phyloP scores from a whole-genome alignment of 148 eudicot species.

The Vaccinium darrowii region DNA sequence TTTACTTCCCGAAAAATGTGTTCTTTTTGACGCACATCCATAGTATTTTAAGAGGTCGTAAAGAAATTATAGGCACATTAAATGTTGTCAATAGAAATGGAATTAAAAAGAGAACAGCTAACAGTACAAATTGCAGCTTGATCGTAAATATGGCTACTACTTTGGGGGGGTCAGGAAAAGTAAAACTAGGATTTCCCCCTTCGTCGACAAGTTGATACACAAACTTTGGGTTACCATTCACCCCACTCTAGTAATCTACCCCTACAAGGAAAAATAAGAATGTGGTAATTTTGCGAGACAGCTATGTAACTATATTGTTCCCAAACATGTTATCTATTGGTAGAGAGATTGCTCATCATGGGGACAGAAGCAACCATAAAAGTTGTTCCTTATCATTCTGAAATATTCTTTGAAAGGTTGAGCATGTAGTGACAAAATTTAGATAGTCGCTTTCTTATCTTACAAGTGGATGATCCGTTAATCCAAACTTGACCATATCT shows the following conservation, averaged over 20 bases:
- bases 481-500: background rate
- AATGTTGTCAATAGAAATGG: background rate
- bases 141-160: background rate
- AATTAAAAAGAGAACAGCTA: background rate
- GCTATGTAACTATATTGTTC: background rate
- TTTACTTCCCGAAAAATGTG: background rate
- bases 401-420: background rate
- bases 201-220: background rate
- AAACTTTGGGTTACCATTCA: background rate
- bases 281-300: background rate
- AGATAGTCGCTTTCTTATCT: background rate
- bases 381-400: background rate
- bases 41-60: background rate
- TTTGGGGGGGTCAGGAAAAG: background rate
- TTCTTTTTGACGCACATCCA: background rate
- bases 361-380: background rate
- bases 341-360: background rate
- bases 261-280: background rate
- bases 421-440: background rate
- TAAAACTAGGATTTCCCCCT: constrained; percentile 4
- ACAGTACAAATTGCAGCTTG: background rate
- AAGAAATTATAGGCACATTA: background rate
- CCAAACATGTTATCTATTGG: background rate
- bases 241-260: background rate
- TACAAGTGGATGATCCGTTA: background rate